Percentiles rank a stretch among this genome's conserved stretches.
These are phyloP conservation scores for Camelina hispida DNA, from an alignment of 345 rosid species.

Conservation along the genomic window DNA sequence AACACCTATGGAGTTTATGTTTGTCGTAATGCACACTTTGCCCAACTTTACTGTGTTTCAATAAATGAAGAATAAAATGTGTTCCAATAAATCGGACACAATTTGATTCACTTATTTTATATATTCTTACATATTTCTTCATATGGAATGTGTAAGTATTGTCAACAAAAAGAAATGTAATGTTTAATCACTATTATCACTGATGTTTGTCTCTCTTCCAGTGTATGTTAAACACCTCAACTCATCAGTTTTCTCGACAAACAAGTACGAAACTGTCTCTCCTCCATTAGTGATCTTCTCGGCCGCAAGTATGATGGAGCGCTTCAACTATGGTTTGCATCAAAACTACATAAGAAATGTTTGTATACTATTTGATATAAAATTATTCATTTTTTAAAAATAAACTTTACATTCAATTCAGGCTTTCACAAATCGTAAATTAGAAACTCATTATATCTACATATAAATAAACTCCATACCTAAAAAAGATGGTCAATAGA, in stretches of 20 bases:
- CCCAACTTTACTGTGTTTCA: background rate
- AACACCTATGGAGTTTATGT: constrained; percentile 22
- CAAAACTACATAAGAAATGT: too few species aligned
- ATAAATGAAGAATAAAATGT: background rate
- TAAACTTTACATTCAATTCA: too few species aligned
- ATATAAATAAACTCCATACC: background rate
- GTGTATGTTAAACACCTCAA: background rate
- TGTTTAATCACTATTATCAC: background rate
- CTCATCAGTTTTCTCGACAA: too few species aligned
- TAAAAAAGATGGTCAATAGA: background rate
- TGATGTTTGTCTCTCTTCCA: background rate
- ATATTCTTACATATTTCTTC: background rate
- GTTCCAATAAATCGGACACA: background rate
- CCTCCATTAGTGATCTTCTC: too few species aligned
- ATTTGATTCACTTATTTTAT: constrained; percentile 2
- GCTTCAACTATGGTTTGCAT: too few species aligned
- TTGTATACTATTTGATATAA: too few species aligned
- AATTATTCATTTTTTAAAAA: too few species aligned
- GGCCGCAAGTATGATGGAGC: too few species aligned
- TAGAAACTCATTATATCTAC: background rate
- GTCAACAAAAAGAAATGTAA: background rate
- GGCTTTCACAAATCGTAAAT: constrained; percentile 1
- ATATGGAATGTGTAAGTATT: background rate
- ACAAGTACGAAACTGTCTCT: too few species aligned
- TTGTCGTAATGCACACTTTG: constrained; percentile 27